phyloP scores from a whole-genome alignment of 2,329 filamentous ascomycete genomes.

The Diaporthe batatas region DNA sequence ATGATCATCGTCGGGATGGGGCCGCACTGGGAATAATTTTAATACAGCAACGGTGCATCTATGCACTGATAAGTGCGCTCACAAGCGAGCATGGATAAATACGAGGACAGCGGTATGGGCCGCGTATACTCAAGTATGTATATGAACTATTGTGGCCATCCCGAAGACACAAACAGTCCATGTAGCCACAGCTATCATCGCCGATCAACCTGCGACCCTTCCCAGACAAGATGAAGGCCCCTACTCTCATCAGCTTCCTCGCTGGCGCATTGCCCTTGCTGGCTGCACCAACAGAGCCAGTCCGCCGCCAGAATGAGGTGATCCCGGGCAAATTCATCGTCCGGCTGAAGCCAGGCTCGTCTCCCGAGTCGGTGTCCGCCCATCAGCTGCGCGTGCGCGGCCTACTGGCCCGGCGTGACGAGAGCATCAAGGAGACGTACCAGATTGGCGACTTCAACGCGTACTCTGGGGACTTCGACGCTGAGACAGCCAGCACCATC shows the following conservation, averaged over 20 bases:
- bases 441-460: slow-evolving; percentile 26
- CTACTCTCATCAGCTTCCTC: slow-evolving; percentile 4
- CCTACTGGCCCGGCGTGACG: slow-evolving; percentile 4
- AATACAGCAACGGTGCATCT: slow-evolving; percentile 3
- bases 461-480: slow-evolving; percentile 12
- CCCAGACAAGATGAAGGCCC: slow-evolving; percentile 2
- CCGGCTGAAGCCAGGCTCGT: slow-evolving; percentile 8
- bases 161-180: neutral
- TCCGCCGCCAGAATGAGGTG: neutral
- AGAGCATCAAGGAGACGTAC: slow-evolving; percentile 28
- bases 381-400: slow-evolving; percentile 18
- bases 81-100: neutral
- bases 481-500: neutral
- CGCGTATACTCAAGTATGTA: neutral
- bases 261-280: slow-evolving; percentile 20
- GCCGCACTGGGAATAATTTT: slow-evolving; percentile 12
- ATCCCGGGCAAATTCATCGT: slow-evolving; percentile 21
- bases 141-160: neutral
- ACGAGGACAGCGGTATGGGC: neutral
- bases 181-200: neutral
- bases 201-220: neutral
- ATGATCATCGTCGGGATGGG: neutral
- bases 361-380: slow-evolving; percentile 3
- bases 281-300: slow-evolving; percentile 14
- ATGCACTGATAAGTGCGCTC: slow-evolving; percentile 1